These are phyloP conservation scores for Penicillium sp. DNA, from an alignment of 2,329 filamentous ascomycete species.

Conservation along the genomic window DNA sequence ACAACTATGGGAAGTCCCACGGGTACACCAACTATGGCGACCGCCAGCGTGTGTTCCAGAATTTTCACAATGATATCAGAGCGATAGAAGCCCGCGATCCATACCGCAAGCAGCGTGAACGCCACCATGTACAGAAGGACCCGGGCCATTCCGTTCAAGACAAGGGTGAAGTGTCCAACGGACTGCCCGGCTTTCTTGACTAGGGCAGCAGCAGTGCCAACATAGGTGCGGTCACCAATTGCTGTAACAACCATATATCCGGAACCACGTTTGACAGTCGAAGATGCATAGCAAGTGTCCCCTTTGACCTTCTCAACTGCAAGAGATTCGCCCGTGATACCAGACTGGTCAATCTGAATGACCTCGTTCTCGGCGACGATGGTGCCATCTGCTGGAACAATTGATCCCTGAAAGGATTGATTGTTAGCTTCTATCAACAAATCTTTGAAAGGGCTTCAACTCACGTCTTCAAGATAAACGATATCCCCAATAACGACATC, in stretches of 20 bases:
- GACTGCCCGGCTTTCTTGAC: slow-evolving; percentile 73
- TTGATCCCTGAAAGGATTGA: slow-evolving; percentile 63
- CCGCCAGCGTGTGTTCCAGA: slow-evolving; percentile 81
- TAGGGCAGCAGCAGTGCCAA: slow-evolving; percentile 83
- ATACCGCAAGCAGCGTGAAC: slow-evolving; percentile 77
- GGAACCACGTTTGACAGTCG: slow-evolving; percentile 87
- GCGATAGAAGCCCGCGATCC: slow-evolving; percentile 85
- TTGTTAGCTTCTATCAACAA: slow-evolving; percentile 1
- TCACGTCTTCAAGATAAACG: slow-evolving; percentile 77
- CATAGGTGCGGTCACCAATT: slow-evolving; percentile 87
- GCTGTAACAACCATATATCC: slow-evolving; percentile 79
- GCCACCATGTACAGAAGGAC: slow-evolving; percentile 79
- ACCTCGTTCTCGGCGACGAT: slow-evolving; percentile 82
- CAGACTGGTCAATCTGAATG: slow-evolving; percentile 88
- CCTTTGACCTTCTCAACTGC: slow-evolving; percentile 85
- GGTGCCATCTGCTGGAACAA: slow-evolving; percentile 84
- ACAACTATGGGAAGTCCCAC: slow-evolving; percentile 92
- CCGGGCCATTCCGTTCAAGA: slow-evolving; percentile 83
- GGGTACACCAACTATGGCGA: slow-evolving; percentile 88
- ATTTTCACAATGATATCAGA: slow-evolving; percentile 79
- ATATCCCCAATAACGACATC: slow-evolving; percentile 90
- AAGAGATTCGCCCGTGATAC: slow-evolving; percentile 88
- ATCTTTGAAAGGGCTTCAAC: slow-evolving; percentile 6
- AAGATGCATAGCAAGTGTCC: slow-evolving; percentile 82
- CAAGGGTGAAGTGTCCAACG: slow-evolving; percentile 86